These are phyloP conservation scores for Boletus sp. DNA, from an alignment of 768 basidiomycete species.

Conservation along the genomic window DNA sequence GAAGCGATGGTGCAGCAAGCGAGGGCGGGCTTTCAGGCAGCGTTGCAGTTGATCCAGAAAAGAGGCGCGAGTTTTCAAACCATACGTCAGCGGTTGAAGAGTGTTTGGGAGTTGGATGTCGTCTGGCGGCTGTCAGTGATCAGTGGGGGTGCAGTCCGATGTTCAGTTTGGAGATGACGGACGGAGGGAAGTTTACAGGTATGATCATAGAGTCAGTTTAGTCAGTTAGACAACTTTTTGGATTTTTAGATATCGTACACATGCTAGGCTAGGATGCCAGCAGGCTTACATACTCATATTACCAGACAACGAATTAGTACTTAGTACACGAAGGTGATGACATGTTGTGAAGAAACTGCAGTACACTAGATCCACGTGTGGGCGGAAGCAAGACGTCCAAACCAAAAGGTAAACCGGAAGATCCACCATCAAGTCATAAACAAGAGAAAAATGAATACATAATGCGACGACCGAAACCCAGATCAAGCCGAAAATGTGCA, in stretches of 20 bases:
- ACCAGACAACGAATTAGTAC: background rate
- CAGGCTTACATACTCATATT: no score
- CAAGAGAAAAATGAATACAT: background rate
- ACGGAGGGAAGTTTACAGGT: constrained; percentile 28
- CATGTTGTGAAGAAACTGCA: no score
- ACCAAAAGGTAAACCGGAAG: background rate
- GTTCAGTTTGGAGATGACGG: constrained; percentile 31
- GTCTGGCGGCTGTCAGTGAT: constrained; percentile 25
- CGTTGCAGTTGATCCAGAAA: constrained; percentile 72
- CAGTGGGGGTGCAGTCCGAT: constrained; percentile 14
- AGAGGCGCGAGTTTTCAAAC: constrained; percentile 85
- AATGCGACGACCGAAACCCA: background rate
- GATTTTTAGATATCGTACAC: no score
- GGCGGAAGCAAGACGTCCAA: background rate
- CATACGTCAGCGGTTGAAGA: constrained; percentile 61
- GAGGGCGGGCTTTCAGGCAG: constrained; percentile 51
- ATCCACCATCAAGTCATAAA: background rate
- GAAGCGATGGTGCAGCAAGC: constrained; percentile 39
- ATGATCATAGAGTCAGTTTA: no score
- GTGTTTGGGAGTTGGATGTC: constrained; percentile 68
- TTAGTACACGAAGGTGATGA: no score
- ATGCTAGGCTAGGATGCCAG: no score
- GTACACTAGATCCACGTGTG: background rate
- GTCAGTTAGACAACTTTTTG: no score
- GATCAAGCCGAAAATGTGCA: no score